Base-by-base conservation (phyloP, 2,329 filamentous ascomycete species). In the Lachnellula occidentalis region DNA sequence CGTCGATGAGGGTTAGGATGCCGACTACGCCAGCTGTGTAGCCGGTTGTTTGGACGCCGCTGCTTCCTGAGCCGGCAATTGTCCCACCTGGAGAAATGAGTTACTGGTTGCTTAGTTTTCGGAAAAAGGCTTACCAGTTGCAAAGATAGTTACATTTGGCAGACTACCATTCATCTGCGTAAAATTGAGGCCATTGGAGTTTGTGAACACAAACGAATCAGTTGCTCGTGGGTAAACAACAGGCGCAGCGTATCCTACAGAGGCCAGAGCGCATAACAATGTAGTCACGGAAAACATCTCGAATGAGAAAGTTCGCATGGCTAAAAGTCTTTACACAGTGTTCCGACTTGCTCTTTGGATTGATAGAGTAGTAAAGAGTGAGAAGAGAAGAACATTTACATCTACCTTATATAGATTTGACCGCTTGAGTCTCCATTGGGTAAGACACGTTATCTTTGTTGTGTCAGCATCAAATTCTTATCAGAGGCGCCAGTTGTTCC, bases 1-100 rank as follows among this genome's bases (percentile, higher is more conserved):
- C 78, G 27, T 76, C 69, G 56, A 83, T 75, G 9, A 84, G 72
- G 5, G 74, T 63, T 71, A 57, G 8, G 52, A 65, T 54, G 8
- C 60, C 51, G 3, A 65, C 39, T 55, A 66, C 5, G 59, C 71
- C 63, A 68, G 81, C 48, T 67, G 76, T 67, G 64, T 86, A 86
- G 54, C 77, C 77, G 1, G 74, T 81, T 22, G 72, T 86, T 57
- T 79, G 75, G 17, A 73, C 74, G 22, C 73, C 74, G 37, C 72
- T 74, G n/a, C 65, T 67, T 1, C 74, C 76, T 55, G 74, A 73
- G 2, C 78, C 78, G 14, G 81, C 81, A 47, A 84, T 84, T 9
- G 81, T 85, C 36, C 81, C 81, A 15, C 80, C 80, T 5, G 77
- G 81, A 5, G 75, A 39, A 11, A 22, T 22, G 42, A 27, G 48